These are phyloP conservation scores for Quercus tomentella DNA, from an alignment of 331 rosid species.

Conservation along the genomic window DNA sequence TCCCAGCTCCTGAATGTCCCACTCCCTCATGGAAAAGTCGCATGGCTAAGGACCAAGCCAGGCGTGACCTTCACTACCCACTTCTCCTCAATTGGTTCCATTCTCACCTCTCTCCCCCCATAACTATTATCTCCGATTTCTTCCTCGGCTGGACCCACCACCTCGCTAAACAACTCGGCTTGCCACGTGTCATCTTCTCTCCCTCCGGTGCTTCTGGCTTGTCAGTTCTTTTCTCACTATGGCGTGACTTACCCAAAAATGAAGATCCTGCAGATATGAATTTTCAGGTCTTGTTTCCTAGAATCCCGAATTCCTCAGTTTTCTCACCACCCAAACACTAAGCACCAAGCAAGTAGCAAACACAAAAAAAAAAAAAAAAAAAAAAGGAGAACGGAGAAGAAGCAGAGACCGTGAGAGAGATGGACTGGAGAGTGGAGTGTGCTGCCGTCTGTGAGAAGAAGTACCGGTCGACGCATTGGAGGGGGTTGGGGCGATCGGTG, in stretches of 20 bases:
- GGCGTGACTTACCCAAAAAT: conserved; percentile 18
- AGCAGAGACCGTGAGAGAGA: too few species aligned
- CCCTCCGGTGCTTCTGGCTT: conserved; percentile 32
- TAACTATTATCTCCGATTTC: conserved; percentile 37
- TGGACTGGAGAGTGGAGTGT: too few species aligned
- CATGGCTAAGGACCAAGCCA: neutral
- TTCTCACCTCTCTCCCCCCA: conserved; percentile 36
- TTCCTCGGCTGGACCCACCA: conserved; percentile 45
- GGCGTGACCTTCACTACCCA: conserved; percentile 28
- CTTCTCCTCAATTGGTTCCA: conserved; percentile 25
- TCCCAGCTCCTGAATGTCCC: neutral
- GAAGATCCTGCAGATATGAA: neutral
- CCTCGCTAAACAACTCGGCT: conserved; percentile 17
- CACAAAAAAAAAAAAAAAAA: too few species aligned
- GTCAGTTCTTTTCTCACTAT: conserved; percentile 18
- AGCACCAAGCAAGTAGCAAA: too few species aligned
- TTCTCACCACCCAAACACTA: too few species aligned
- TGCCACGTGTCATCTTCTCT: conserved; percentile 31
- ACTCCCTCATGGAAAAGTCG: neutral
- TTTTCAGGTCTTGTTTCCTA: conserved; percentile 2
- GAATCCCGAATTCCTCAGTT: conserved; percentile 24
- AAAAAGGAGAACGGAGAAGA: too few species aligned
- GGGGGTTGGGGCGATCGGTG: too few species aligned
- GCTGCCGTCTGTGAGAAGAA: too few species aligned
- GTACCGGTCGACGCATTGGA: too few species aligned